Conservation (phyloP, 208 protist genomes). For the Crithidia fasciculata region DNA sequence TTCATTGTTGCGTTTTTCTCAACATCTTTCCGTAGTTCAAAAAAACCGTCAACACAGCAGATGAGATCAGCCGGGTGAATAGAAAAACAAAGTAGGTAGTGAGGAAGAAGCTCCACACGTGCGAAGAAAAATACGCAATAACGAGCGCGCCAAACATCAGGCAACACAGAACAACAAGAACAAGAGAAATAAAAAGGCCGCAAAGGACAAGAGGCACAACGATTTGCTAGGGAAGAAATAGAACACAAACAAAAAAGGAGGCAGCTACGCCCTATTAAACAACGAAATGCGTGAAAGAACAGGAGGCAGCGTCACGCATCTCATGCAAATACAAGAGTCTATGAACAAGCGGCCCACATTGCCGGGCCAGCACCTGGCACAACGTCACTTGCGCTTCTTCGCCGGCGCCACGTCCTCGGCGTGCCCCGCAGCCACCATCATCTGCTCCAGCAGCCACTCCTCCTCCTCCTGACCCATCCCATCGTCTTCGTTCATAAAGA, state of each 20-base stretch:
- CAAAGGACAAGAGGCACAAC: not conserved
- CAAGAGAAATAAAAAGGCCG: not conserved
- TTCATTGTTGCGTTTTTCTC: no score
- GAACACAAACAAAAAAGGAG: not conserved
- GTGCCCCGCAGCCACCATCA: constrained; percentile 41
- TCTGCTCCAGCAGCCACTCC: constrained; percentile 86
- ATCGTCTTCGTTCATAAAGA: constrained; percentile 68
- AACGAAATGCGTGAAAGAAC: not conserved
- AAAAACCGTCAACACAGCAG: no score
- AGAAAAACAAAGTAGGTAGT: no score
- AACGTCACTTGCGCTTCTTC: constrained; percentile 10
- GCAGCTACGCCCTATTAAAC: not conserved
- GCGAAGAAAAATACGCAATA: no score
- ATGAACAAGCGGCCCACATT: not conserved
- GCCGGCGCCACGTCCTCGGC: not conserved
- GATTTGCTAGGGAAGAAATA: not conserved
- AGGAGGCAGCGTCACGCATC: no score
- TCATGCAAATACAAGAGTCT: not conserved
- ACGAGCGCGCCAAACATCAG: no score
- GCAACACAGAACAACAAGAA: no score
- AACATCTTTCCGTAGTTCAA: no score
- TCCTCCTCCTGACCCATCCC: constrained; percentile 75
- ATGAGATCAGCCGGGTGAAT: no score
- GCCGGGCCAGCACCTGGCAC: no score
- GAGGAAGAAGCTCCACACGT: no score